These are phyloP conservation scores for Penicillium pancosmium DNA, from an alignment of 495 filamentous ascomycete species.

Conservation along the genomic window DNA sequence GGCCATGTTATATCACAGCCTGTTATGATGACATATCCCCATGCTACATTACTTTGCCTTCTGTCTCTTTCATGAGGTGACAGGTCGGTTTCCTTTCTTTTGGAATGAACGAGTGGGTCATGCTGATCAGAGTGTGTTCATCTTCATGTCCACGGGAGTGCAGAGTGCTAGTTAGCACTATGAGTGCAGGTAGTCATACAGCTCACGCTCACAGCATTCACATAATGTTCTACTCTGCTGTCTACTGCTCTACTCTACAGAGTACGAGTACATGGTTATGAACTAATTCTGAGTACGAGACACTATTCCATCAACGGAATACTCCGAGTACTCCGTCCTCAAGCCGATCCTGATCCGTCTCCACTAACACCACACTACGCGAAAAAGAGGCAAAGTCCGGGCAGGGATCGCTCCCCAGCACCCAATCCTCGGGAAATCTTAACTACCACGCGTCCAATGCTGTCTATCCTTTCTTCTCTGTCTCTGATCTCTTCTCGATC, in stretches of 20 bases:
- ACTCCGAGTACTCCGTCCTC: too few species aligned
- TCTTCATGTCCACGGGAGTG: background rate
- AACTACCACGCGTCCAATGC: background rate
- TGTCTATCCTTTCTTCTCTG: background rate
- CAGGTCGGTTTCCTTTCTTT: conserved; percentile 28
- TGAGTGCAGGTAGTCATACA: too few species aligned
- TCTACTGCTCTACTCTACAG: too few species aligned
- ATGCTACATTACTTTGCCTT: conserved; percentile 22
- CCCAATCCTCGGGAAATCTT: background rate
- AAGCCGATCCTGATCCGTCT: too few species aligned
- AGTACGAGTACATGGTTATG: too few species aligned
- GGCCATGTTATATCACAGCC: too few species aligned
- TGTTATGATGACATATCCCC: background rate
- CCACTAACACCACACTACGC: too few species aligned
- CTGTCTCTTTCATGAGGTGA: conserved; percentile 18
- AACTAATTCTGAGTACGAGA: too few species aligned
- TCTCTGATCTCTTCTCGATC: background rate
- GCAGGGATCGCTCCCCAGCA: background rate
- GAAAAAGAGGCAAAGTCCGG: too few species aligned
- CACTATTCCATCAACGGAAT: too few species aligned
- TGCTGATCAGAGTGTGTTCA: conserved; percentile 6
- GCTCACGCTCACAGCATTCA: too few species aligned
- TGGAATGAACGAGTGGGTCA: conserved; percentile 7
- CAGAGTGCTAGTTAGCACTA: conserved; percentile 1
- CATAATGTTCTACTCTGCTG: too few species aligned